Percentiles rank a stretch among this genome's conserved stretches.
phyloP scores from a whole-genome alignment of 345 rosid species.

The Atalantia buxifolia region DNA sequence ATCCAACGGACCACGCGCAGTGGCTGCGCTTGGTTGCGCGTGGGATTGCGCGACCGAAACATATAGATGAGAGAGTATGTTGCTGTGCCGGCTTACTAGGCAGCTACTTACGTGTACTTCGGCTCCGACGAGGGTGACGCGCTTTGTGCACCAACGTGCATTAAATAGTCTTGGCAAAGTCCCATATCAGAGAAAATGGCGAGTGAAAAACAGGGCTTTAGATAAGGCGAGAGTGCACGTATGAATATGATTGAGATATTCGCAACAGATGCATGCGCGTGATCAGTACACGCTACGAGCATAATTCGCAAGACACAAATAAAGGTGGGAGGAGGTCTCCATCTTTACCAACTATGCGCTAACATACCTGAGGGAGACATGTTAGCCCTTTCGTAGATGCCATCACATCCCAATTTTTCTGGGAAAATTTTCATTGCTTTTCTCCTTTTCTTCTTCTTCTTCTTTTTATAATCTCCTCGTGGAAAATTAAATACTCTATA shows the following conservation, averaged over 20 bases:
- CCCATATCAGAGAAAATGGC: neutral
- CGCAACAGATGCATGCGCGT: neutral
- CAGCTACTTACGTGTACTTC: slow-evolving; percentile 29
- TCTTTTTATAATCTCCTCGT: neutral
- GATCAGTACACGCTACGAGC: neutral
- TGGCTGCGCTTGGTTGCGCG: neutral
- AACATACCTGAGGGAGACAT: neutral
- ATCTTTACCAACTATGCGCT: slow-evolving; percentile 10
- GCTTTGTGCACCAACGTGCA: slow-evolving; percentile 34
- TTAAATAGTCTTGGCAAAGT: neutral
- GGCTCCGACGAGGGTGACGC: slow-evolving; percentile 40
- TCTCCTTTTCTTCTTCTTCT: neutral
- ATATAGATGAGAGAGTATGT: neutral
- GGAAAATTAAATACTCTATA: too few species aligned
- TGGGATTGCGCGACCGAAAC: slow-evolving; percentile 7
- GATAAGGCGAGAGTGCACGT: neutral
- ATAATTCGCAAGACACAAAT: too few species aligned
- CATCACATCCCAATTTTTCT: slow-evolving; percentile 5
- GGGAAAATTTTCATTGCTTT: neutral
- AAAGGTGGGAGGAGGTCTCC: neutral
- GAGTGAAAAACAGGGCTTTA: neutral
- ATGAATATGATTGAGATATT: neutral
- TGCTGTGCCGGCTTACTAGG: slow-evolving; percentile 30
- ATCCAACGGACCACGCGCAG: slow-evolving; percentile 28
- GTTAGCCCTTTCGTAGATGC: neutral